These are phyloP conservation scores for Tetrahymena thermophila DNA, from an alignment of 73 alveolate species.

Conservation along the genomic window DNA sequence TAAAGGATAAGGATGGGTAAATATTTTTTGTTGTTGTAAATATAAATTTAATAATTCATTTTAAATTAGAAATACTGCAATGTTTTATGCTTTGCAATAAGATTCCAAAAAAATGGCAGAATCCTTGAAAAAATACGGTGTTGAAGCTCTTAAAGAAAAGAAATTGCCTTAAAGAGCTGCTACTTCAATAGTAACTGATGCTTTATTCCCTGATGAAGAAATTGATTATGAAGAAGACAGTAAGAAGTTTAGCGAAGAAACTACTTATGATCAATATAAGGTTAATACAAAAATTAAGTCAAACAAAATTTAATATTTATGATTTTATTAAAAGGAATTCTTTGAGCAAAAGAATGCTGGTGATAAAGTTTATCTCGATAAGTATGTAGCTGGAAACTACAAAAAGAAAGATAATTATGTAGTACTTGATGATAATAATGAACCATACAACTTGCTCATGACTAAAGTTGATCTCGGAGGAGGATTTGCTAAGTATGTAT, in stretches of 20 bases:
- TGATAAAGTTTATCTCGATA: not conserved
- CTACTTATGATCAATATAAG: conserved; percentile 37
- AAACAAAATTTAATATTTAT: not conserved
- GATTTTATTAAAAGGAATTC: not conserved
- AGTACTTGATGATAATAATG: not conserved
- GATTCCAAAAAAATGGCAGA: conserved; percentile 46
- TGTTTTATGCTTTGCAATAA: conserved; percentile 59
- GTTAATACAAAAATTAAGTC: not conserved
- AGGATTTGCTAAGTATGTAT: conserved; percentile 85
- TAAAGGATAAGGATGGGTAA: conserved; percentile 42
- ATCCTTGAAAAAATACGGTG: conserved; percentile 37
- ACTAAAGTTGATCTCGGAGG: conserved; percentile 95
- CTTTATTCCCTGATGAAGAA: conserved; percentile 41
- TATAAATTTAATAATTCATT: not conserved
- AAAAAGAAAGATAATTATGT: conserved; percentile 1
- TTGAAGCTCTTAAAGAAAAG: not conserved
- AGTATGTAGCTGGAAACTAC: not conserved
- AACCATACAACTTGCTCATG: conserved; percentile 82
- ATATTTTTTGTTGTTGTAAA: not conserved
- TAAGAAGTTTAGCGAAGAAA: conserved; percentile 35
- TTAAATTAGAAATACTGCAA: conserved; percentile 50
- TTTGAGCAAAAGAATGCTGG: conserved; percentile 6
- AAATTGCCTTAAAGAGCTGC: conserved; percentile 17
- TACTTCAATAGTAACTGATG: conserved; percentile 6
- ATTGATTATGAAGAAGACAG: conserved; percentile 51